Percentiles rank a stretch among this genome's conserved stretches.
Conservation (phyloP, 2,329 filamentous ascomycete genomes). For the Neobulgaria alba region DNA sequence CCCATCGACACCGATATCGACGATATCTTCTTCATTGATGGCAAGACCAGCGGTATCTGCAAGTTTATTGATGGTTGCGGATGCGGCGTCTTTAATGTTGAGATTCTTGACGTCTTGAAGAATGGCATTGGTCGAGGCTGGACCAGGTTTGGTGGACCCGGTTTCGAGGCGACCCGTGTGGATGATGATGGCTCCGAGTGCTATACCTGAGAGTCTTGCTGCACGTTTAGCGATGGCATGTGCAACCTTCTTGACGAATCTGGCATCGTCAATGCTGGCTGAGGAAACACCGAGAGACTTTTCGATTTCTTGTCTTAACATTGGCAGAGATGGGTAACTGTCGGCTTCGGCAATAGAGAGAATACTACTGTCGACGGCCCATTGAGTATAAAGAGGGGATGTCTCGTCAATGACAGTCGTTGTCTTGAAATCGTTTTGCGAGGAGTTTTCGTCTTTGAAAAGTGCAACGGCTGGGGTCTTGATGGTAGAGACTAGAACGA, state of each 20-base stretch:
- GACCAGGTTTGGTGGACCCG: conserved; percentile 1
- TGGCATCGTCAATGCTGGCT: conserved; percentile 73
- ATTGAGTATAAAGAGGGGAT: conserved; percentile 65
- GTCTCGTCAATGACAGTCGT: conserved; percentile 60
- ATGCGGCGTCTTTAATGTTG: conserved; percentile 19
- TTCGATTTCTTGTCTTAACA: conserved; percentile 70
- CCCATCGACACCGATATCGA: conserved; percentile 90
- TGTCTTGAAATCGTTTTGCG: conserved; percentile 58
- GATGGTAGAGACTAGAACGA: conserved; percentile 65
- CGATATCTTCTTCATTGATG: conserved; percentile 49
- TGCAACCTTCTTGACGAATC: conserved; percentile 76
- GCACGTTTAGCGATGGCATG: conserved; percentile 81
- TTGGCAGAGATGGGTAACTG: conserved; percentile 59
- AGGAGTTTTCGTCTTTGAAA: conserved; percentile 69
- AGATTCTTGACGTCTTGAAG: conserved; percentile 21
- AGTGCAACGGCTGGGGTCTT: conserved; percentile 58
- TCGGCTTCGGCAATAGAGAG: conserved; percentile 83
- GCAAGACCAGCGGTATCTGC: conserved; percentile 18
- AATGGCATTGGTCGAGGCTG: conserved; percentile 19
- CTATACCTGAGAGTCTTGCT: conserved; percentile 78
- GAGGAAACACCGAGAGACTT: conserved; percentile 67
- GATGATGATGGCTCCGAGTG: conserved; percentile 76
- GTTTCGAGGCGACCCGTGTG: conserved; percentile 67
- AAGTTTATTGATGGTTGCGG: conserved; percentile 22
- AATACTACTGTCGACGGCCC: conserved; percentile 87